Conservation (phyloP, 2,329 filamentous ascomycete species). For the Neopestalotiopsis rosae region DNA sequence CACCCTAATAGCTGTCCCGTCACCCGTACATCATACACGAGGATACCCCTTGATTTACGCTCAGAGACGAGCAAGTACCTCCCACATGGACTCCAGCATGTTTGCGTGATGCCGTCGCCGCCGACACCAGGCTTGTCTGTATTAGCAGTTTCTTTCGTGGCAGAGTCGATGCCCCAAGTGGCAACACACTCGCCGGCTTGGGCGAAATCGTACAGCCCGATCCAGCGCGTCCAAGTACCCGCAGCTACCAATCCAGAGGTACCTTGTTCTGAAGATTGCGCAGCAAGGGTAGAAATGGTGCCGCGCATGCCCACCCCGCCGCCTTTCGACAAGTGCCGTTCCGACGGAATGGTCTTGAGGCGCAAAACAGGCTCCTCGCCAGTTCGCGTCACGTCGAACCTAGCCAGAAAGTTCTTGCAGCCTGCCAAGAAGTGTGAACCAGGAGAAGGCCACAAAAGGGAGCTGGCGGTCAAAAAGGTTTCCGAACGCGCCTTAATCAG, state of each 20-base stretch:
- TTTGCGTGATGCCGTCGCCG: conserved; percentile 68
- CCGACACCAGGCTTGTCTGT: conserved; percentile 43
- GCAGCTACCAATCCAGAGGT: conserved; percentile 58
- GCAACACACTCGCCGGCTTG: conserved; percentile 59
- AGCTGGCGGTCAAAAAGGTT: conserved; percentile 62
- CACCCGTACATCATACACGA: conserved; percentile 69
- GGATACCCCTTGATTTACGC: conserved; percentile 57
- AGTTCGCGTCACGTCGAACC: conserved; percentile 62
- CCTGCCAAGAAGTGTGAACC: conserved; percentile 67
- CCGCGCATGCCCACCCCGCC: conserved; percentile 69
- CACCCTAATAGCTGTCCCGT: conserved; percentile 61
- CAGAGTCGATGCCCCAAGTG: conserved; percentile 63
- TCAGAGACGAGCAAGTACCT: conserved; percentile 68
- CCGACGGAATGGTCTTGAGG: conserved; percentile 66
- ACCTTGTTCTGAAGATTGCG: conserved; percentile 44
- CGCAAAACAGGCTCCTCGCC: conserved; percentile 57
- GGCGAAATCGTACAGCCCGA: conserved; percentile 67
- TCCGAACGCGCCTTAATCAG: conserved; percentile 66
- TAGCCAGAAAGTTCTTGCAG: conserved; percentile 62
- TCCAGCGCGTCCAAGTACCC: conserved; percentile 67
- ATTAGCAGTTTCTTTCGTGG: conserved; percentile 43
- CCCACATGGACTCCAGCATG: conserved; percentile 67
- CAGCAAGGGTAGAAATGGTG: conserved; percentile 60
- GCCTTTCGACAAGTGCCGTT: conserved; percentile 63
- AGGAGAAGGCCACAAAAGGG: conserved; percentile 60